A percentile compares a stretch with the other conserved stretches of the same genome.
phyloP scores from a whole-genome alignment of 2,329 filamentous ascomycete genomes.

The Pseudocercospora eumusae region DNA sequence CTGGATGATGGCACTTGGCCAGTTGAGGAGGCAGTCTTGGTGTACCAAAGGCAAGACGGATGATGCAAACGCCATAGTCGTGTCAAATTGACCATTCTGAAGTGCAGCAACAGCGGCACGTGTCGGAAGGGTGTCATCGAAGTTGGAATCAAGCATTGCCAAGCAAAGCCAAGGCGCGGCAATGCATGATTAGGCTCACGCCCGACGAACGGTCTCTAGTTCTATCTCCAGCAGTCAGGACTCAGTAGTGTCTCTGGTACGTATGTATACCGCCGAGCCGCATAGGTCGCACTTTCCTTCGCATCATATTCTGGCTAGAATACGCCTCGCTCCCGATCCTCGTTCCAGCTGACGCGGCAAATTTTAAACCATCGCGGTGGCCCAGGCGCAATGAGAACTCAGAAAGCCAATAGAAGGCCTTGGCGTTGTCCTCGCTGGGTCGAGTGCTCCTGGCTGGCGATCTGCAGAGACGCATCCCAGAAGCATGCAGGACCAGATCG shows the following conservation, averaged over 20 bases:
- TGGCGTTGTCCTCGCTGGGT: not conserved
- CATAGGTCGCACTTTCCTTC: not conserved
- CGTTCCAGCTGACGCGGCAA: not conserved
- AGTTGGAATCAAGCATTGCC: slow-evolving; percentile 5
- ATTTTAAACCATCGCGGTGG: not conserved
- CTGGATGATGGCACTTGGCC: not conserved
- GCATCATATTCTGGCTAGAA: too few species aligned
- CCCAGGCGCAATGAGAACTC: not conserved
- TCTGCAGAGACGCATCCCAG: not conserved
- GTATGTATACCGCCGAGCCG: slow-evolving; percentile 2
- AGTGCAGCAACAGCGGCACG: not conserved
- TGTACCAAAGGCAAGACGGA: not conserved
- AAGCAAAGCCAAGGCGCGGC: not conserved
- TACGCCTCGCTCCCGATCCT: too few species aligned
- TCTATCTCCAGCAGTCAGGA: not conserved
- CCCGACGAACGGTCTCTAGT: not conserved
- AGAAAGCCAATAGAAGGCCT: not conserved
- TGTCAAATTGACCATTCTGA: not conserved
- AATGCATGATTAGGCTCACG: slow-evolving; percentile 1
- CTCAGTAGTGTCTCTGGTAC: not conserved
- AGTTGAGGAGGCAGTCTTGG: not conserved
- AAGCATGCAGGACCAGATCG: too few species aligned
- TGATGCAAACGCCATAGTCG: not conserved
- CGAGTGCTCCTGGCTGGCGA: not conserved
- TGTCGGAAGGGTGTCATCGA: not conserved